Evolutionary conservation across 208 protist genomes (phyloP).

Genomic region (Trypanosoma scelopori): DNA sequence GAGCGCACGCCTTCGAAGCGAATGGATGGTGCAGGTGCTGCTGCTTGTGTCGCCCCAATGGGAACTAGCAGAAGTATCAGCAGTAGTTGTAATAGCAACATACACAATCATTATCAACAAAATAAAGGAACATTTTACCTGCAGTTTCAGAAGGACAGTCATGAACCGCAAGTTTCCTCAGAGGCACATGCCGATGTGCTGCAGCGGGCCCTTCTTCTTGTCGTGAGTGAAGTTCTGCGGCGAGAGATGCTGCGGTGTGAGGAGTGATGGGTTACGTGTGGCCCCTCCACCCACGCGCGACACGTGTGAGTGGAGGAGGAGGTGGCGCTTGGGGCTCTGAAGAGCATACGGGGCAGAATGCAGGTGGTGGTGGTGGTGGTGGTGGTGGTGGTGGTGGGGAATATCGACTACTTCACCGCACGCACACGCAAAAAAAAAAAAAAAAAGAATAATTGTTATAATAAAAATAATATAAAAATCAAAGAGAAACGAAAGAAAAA

Average conservation of each 20-base stretch:
- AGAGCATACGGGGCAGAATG: too few relatives aligned
- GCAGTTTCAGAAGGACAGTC: neutral
- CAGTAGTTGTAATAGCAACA: too few relatives aligned
- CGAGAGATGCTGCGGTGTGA: neutral
- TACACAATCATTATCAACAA: too few relatives aligned
- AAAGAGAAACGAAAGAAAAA: neutral
- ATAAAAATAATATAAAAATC: neutral
- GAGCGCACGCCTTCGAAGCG: neutral
- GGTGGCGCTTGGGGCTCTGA: too few relatives aligned
- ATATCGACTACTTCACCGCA: too few relatives aligned
- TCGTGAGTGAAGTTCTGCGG: slow-evolving; percentile 1
- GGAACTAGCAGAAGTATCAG: neutral
- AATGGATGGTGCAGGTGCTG: neutral
- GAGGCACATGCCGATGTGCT: slow-evolving; percentile 10
- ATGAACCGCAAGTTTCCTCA: neutral
- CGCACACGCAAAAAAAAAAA: too few relatives aligned
- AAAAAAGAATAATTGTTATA: too few relatives aligned
- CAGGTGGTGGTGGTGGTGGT: too few relatives aligned
- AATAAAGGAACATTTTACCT: neutral
- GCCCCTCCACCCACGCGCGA: too few relatives aligned
- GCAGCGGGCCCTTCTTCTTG: slow-evolving; percentile 9
- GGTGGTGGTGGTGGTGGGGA: too few relatives aligned
- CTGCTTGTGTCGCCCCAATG: neutral
- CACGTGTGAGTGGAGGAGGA: slow-evolving; percentile 4
- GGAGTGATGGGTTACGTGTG: neutral